Percentiles rank a stretch among this genome's conserved stretches.
Evolutionary conservation across 169 alveolate genomes (phyloP).

Genomic region (Perkinsus chesapeaki): DNA sequence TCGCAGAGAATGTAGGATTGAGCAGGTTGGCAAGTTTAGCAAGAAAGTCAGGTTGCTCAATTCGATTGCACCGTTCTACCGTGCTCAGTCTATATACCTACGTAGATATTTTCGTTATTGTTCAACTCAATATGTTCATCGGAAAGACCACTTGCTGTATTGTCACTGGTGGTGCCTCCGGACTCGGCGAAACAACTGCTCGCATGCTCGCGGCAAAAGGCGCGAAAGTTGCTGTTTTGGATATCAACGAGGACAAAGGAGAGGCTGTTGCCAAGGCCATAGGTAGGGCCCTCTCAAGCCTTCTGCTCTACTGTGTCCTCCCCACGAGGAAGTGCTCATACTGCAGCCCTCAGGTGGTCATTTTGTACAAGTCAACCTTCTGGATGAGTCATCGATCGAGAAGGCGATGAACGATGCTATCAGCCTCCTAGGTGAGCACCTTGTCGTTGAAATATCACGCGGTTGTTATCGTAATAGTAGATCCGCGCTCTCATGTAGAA

Average conservation of each 20-base stretch:
- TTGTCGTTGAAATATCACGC: no score
- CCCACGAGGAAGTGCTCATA: not conserved
- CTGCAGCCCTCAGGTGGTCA: not conserved
- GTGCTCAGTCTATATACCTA: no score
- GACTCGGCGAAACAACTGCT: conserved; percentile 55
- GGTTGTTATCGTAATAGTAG: not conserved
- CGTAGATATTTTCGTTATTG: no score
- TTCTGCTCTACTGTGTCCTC: not conserved
- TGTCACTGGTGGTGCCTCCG: conserved; percentile 64
- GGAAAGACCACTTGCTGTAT: conserved; percentile 6
- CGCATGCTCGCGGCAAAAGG: conserved; percentile 40
- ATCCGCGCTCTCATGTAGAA: no score
- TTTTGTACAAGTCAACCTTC: conserved; percentile 48
- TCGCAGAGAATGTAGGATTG: no score
- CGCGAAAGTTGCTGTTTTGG: conserved; percentile 48
- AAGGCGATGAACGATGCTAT: conserved; percentile 39
- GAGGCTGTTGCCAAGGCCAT: conserved; percentile 16
- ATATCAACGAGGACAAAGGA: conserved; percentile 47
- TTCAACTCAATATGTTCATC: no score
- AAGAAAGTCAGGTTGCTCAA: no score
- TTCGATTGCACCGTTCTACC: no score
- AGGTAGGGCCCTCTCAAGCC: conserved; percentile 24
- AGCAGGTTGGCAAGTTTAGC: no score
- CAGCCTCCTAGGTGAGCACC: conserved; percentile 29
- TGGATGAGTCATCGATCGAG: conserved; percentile 46